Base-by-base conservation (phyloP, 495 filamentous ascomycete species). In the Talaromyces wortmannii region DNA sequence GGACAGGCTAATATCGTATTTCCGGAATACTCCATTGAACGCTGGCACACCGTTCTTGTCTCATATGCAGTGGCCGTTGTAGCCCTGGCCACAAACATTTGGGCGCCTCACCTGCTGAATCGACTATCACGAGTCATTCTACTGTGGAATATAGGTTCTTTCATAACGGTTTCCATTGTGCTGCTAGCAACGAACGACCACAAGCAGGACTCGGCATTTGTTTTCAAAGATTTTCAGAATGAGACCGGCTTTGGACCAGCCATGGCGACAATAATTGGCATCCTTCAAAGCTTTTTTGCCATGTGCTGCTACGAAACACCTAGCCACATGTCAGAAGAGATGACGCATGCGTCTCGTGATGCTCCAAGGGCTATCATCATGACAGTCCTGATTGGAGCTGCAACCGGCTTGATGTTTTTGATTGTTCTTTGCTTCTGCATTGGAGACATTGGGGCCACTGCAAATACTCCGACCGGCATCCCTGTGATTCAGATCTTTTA, bases 31-130 rank as follows among this genome's bases (percentile, higher is more conserved):
- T 67, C 59, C 0, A 83, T 83, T 46, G 66, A 80, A 56, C 65
- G 80, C 48, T 84, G 80, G 80, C 81, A 84, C 55, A 79, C 75
- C 0, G 77, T 80, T 4, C 66, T 84, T 6, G 67, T 84, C 2
- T 67, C 79, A 29, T 83, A 81, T 55, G 54, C 70, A 0, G 68
- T 81, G 44, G 70, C 74, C 1, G 52, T 78, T 17, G 45, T 78
- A 5, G 69, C 69, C 6, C 59, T 71, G 6, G 67, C 59, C 3
- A 58, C 80, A 48, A 84, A 83, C 49, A 68, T 84, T 55, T 80
- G 71, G 59, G 66, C 70, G 8, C 70, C 77, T 4, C 74, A 78
- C 42, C 63, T 78, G 2, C 72, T 84, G 8, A 72, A 82, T 55
- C 70, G 67, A n/a, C 73, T 84, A 18, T 72, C 79, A 13, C 69